Evolutionary conservation across 805 yeast genomes (phyloP), one percentile per base, ranked within the genome.

Genomic region (Candida takata): DNA sequence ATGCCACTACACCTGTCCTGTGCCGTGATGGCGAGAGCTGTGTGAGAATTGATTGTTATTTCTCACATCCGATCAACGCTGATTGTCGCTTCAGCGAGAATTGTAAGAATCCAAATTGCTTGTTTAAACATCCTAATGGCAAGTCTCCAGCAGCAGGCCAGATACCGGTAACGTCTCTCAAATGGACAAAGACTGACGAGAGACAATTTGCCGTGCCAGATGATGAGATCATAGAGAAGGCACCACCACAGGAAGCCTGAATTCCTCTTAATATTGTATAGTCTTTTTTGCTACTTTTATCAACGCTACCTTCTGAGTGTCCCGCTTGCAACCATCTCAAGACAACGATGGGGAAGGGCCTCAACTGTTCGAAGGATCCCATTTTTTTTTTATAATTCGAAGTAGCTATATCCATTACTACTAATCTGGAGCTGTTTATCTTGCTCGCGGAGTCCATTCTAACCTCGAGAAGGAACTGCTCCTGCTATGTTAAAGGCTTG

Each of bases 11-110:
- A 8, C 68, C 73, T 7, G 74, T 78, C 20, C 60, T 84, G 42
- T 87, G 97, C 57, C 84, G 95, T 54, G 84, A 79, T 21, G 95
- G 96, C 18, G 72, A 74, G 19, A 69, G 68, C 33, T 87, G 97
- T 64, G 70, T 74, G 14, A 75, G 95, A 58, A 65, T 75, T 33
- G 92, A 87, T 57, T 87, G 97, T 62, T 67, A 71, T 33, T 87
- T 85, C 58, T 70, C 82, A 15, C 97, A 87, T 58, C 95, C 95
- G 28, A 64, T 84, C 27, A 69, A 69, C 44, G 88, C 81, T 52
- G 79, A 71, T 35, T 87, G 97, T 64, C 83, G 81, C 49, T 87
- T 78, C 59, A 94, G 86, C 11, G 67, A 67, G 39, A 74, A 74
- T 43, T 87, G 97, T 62, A 74, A 69, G 48, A 85, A 84, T 57